Conservation (phyloP, 163 green algal species). For the Trebouxiophyceae sp. region DNA sequence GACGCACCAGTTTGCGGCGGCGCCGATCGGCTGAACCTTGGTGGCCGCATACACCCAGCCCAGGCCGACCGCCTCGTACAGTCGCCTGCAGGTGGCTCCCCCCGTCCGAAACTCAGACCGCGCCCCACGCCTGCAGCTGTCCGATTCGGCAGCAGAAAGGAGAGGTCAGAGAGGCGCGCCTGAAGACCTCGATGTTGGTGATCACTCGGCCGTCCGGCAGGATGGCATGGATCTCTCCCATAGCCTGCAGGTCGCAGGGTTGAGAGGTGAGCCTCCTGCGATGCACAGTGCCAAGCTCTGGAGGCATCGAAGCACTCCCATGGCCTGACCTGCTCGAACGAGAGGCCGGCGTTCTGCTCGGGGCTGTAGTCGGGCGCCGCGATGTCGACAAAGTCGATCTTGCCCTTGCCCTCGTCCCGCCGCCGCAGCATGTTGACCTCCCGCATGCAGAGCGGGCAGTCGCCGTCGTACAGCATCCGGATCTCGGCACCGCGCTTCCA, state of each 20-base stretch:
- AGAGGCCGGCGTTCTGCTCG: conserved; percentile 61
- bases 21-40: conserved; percentile 42
- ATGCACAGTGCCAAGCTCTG: too few species aligned
- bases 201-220: conserved; percentile 51
- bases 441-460: conserved; percentile 85
- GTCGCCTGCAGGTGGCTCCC: conserved; percentile 40
- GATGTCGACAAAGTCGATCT: conserved; percentile 91
- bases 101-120: conserved; percentile 7
- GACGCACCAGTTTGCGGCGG: conserved; percentile 38
- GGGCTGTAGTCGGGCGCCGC: conserved; percentile 49
- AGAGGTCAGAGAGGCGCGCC: not conserved
- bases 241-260: conserved; percentile 16
- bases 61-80: conserved; percentile 83
- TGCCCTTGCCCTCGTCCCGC: conserved; percentile 50
- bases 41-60: conserved; percentile 89
- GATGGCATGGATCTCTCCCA: conserved; percentile 82
- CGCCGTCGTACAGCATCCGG: conserved; percentile 89
- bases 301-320: too few species aligned
- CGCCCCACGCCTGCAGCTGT: not conserved
- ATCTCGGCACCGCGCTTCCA: conserved; percentile 53
- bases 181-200: conserved; percentile 53
- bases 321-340: conserved; percentile 52
- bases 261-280: not conserved
- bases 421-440: conserved; percentile 60
- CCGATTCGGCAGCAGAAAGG: too few species aligned